Percentiles rank a stretch among this genome's conserved stretches.
phyloP scores from a whole-genome alignment of 805 yeast species.

The Candida sithepensis region DNA sequence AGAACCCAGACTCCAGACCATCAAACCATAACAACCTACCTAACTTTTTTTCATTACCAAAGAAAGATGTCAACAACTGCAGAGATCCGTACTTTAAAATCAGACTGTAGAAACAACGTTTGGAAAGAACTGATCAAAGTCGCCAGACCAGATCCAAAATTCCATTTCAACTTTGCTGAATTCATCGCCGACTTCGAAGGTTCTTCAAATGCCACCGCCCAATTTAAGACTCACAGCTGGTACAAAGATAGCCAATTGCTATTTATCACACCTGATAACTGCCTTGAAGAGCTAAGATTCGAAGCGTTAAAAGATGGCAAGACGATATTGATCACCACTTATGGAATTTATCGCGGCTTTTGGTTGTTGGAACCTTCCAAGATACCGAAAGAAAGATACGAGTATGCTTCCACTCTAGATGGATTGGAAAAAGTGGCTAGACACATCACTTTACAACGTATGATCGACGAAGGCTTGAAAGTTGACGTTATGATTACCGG shows the following conservation, averaged over 20 bases:
- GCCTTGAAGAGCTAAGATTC: conserved; percentile 26
- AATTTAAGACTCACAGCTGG: conserved; percentile 13
- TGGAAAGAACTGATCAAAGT: conserved; percentile 28
- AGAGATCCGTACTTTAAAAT: conserved; percentile 9
- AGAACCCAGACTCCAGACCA: no score
- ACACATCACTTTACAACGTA: conserved; percentile 17
- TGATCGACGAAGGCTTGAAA: conserved; percentile 12
- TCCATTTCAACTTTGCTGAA: conserved; percentile 29
- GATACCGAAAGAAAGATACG: conserved; percentile 17
- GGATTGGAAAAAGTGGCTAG: conserved; percentile 28
- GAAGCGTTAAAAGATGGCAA: conserved; percentile 24
- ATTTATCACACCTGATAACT: conserved; percentile 31
- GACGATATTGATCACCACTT: conserved; percentile 28
- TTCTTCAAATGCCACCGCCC: conserved; percentile 20
- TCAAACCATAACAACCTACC: no score
- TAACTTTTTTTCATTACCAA: no score
- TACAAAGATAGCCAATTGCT: conserved; percentile 14
- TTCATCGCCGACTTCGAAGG: conserved; percentile 32
- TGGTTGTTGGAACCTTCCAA: conserved; percentile 23
- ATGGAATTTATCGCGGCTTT: conserved; percentile 29
- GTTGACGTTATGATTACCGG: conserved; percentile 30
- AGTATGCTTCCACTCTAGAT: conserved; percentile 29
- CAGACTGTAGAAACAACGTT: conserved; percentile 25
- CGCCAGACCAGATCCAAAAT: conserved; percentile 29
- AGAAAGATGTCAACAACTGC: background rate